Evolutionary conservation across 192 early-diverging fungal species (phyloP).

Genomic region (Linnemannia hyalina): DNA sequence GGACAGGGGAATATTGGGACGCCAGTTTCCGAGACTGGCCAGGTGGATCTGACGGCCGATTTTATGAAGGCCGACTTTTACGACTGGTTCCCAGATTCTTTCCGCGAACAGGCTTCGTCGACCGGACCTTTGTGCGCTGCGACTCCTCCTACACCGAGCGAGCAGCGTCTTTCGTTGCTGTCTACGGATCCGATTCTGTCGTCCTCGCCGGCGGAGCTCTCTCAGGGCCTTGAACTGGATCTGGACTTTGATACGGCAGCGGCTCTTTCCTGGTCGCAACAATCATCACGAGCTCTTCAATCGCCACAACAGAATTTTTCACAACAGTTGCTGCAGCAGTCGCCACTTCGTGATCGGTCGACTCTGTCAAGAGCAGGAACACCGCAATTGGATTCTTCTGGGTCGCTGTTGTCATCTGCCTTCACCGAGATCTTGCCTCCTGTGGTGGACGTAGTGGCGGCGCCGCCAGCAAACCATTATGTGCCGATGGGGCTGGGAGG

Average conservation of each 20-base stretch:
- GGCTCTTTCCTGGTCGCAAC: slow-evolving; percentile 30
- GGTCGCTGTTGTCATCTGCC: slow-evolving; percentile 17
- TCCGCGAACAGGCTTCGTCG: neutral
- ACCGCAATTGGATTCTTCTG: slow-evolving; percentile 25
- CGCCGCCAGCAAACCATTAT: slow-evolving; percentile 20
- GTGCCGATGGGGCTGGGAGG: slow-evolving; percentile 38
- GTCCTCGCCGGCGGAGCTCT: slow-evolving; percentile 34
- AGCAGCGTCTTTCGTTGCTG: slow-evolving; percentile 26
- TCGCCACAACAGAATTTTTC: slow-evolving; percentile 17
- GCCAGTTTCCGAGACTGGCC: slow-evolving; percentile 24
- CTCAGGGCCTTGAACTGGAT: slow-evolving; percentile 25
- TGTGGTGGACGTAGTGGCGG: neutral
- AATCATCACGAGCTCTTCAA: slow-evolving; percentile 9
- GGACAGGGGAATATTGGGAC: slow-evolving; percentile 7
- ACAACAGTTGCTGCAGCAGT: slow-evolving; percentile 1
- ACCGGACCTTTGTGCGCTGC: neutral
- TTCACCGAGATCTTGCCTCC: slow-evolving; percentile 25
- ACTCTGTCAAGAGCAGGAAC: slow-evolving; percentile 30
- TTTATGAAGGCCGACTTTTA: slow-evolving; percentile 20
- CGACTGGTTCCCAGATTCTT: slow-evolving; percentile 43
- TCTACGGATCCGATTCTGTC: slow-evolving; percentile 34
- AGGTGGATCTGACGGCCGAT: slow-evolving; percentile 18
- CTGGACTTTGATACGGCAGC: slow-evolving; percentile 28
- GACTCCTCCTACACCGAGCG: neutral
- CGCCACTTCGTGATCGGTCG: neutral